Evolutionary conservation across 805 yeast species (phyloP).

Genomic region (Kockiozyma suomiensis): DNA sequence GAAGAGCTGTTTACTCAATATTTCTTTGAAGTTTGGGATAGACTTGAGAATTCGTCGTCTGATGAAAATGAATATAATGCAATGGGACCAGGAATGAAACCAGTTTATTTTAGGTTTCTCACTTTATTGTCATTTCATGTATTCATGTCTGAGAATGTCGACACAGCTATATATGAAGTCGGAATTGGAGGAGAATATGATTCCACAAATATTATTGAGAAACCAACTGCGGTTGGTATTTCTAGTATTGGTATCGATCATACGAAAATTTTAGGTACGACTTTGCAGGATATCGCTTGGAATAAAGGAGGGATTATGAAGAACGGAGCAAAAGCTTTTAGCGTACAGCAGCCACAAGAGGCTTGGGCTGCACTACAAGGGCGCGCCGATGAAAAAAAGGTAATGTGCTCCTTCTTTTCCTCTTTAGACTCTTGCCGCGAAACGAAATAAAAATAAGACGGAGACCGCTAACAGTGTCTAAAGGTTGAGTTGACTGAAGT

Average conservation of each 20-base stretch:
- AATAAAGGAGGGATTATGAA: slow-evolving; percentile 95
- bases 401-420: slow-evolving; percentile 44
- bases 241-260: slow-evolving; percentile 91
- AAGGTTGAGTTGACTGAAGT: slow-evolving; percentile 39
- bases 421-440: background rate
- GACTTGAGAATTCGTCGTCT: slow-evolving; percentile 55
- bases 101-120: slow-evolving; percentile 89
- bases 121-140: slow-evolving; percentile 90
- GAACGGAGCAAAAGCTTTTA: slow-evolving; percentile 62
- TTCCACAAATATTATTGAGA: slow-evolving; percentile 83
- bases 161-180: slow-evolving; percentile 93
- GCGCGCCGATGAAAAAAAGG: slow-evolving; percentile 68
- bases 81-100: slow-evolving; percentile 73
- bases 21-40: slow-evolving; percentile 94
- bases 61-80: slow-evolving; percentile 65
- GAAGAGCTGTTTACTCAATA: slow-evolving; percentile 82
- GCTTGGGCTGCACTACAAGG: slow-evolving; percentile 52
- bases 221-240: slow-evolving; percentile 84
- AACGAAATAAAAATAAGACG: background rate
- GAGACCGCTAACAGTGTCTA: slow-evolving; percentile 33
- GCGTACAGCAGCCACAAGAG: slow-evolving; percentile 61
- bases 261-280: slow-evolving; percentile 79
- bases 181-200: slow-evolving; percentile 99
- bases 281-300: slow-evolving; percentile 91
- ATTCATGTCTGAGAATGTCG: slow-evolving; percentile 84